Base-by-base conservation (phyloP, 495 filamentous ascomycete species). In the Penicillium ucsense region DNA sequence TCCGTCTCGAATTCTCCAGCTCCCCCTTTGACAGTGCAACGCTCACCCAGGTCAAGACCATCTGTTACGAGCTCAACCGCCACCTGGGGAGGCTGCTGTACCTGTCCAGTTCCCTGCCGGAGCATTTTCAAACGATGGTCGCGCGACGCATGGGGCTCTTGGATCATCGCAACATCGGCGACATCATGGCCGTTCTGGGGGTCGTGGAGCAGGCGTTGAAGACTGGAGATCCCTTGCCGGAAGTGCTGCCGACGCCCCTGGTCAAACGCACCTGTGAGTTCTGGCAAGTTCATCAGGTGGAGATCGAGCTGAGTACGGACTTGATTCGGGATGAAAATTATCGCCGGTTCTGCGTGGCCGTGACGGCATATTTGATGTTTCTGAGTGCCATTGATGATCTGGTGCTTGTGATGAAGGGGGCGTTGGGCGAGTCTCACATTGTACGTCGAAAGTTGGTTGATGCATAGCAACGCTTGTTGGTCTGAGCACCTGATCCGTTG, bases 361-460 rank as follows among this genome's bases (percentile, higher is more conserved):
- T 70, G 32, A 68, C 55, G 31, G 56, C 64, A 6, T 70, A 70
- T 41, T 45, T 70, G 1, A 64, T 56, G 46, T 68, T 72, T 45
- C 36, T 72, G 28, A 56, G 50, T 8, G 48, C 55, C 10, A 50
- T 70, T 31, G 68, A 72, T 60, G 67, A 68, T 37, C 35, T 72
- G 47, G 65, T 70, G n/a, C 52, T 72, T 30, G 64, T 68, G 7
- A 52, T 70, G 43, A 72, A 72, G 54, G 67, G 62, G 7, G 62
- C 59, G 0, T 45, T 72, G 38, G 68, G 68, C 1, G 68, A 72
- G 60, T 58, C 67, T 8, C 68, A 72, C 50, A 51, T 72, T 35
- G 62, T 72, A 11, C 55, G 50, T 27, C 56, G 59, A 6, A 57
- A 57, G 5, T 33, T 62, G 43, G 31, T 55, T 62, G 43, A 34